Conservation (phyloP, 345 rosid genomes). For the Dovyalis caffra region DNA sequence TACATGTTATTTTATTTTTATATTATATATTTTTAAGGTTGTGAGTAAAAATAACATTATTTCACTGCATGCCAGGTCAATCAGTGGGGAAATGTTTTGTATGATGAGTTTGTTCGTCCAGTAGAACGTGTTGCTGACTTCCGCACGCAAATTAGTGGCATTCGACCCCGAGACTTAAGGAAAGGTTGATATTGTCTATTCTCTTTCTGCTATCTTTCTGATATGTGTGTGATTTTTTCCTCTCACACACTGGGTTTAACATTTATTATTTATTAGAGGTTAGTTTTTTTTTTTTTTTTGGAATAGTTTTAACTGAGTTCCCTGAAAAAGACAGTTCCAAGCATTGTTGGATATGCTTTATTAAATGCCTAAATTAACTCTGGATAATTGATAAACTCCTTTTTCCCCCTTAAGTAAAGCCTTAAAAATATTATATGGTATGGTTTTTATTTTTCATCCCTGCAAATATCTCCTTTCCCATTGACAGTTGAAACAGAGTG, state of each 20-base stretch:
- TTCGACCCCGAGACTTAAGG: conserved; percentile 75
- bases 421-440: too few species aligned
- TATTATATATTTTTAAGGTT: neutral
- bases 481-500: too few species aligned
- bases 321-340: neutral
- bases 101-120: conserved; percentile 94
- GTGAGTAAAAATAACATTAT: conserved; percentile 1
- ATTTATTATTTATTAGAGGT: neutral
- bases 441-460: too few species aligned
- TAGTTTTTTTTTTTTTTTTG: neutral
- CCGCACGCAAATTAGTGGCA: conserved; percentile 84
- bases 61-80: conserved; percentile 60
- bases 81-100: conserved; percentile 83
- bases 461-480: too few species aligned
- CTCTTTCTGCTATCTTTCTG: neutral
- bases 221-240: too few species aligned
- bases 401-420: too few species aligned
- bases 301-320: neutral
- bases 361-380: too few species aligned
- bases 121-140: conserved; percentile 86
- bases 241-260: too few species aligned
- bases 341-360: too few species aligned
- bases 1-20: neutral
- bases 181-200: conserved; percentile 53
- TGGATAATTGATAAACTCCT: too few species aligned